Conservation (phyloP, 2,329 filamentous ascomycete species). For the Bipolaris sorokiniana region DNA sequence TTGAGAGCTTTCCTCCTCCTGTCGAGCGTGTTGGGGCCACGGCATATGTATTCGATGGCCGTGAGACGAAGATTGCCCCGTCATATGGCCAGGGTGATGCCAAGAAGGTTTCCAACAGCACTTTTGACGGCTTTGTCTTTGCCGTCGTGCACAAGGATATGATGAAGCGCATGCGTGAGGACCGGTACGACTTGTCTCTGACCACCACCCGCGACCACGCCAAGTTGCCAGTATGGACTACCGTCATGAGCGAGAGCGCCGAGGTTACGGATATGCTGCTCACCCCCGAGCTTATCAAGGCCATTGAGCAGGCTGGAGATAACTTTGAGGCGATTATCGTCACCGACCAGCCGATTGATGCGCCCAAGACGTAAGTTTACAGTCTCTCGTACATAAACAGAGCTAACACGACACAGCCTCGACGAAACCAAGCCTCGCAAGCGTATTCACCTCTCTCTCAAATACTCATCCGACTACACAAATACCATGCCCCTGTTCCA, state of each 20-base stretch:
- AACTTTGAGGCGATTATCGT: slow-evolving; percentile 84
- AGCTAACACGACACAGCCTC: slow-evolving; percentile 60
- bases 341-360: slow-evolving; percentile 86
- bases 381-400: neutral
- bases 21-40: slow-evolving; percentile 76
- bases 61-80: slow-evolving; percentile 78
- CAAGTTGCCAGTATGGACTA: slow-evolving; percentile 88
- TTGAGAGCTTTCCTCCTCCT: slow-evolving; percentile 75
- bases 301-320: slow-evolving; percentile 75
- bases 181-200: slow-evolving; percentile 92
- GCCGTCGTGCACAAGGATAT: slow-evolving; percentile 92
- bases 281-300: slow-evolving; percentile 84
- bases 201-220: slow-evolving; percentile 91
- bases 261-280: slow-evolving; percentile 89
- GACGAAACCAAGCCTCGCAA: slow-evolving; percentile 86
- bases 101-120: slow-evolving; percentile 67
- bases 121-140: slow-evolving; percentile 91
- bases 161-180: slow-evolving; percentile 89
- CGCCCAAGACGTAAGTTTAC: slow-evolving; percentile 76
- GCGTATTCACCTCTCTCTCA: slow-evolving; percentile 78
- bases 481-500: slow-evolving; percentile 77
- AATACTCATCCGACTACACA: slow-evolving; percentile 64
- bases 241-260: slow-evolving; percentile 95
- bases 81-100: slow-evolving; percentile 65
- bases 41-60: slow-evolving; percentile 89